These are phyloP conservation scores for Russula emetica DNA, from an alignment of 768 basidiomycete species.

Conservation along the genomic window DNA sequence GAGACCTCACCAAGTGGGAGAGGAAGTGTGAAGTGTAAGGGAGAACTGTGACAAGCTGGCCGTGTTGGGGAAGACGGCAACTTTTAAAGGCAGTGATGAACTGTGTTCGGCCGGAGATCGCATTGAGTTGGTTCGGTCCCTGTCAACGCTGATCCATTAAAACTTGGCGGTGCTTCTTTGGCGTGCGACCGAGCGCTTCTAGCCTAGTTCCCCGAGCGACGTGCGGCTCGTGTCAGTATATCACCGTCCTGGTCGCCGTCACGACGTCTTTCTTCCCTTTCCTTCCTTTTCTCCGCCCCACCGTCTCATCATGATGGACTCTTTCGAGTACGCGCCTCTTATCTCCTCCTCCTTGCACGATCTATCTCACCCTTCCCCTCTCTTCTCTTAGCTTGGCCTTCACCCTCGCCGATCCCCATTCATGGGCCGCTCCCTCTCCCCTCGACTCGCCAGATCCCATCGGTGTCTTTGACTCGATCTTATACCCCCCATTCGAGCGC, in stretches of 20 bases:
- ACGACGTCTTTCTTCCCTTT: conserved; percentile 18
- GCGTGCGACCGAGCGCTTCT: conserved; percentile 23
- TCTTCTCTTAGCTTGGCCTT: conserved; percentile 10
- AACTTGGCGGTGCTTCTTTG: conserved; percentile 19
- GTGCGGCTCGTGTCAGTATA: conserved; percentile 24
- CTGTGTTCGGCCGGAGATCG: conserved; percentile 15
- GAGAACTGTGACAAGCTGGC: neutral
- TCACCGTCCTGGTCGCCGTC: conserved; percentile 23
- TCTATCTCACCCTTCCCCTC: neutral
- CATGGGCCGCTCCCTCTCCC: conserved; percentile 20
- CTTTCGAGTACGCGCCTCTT: conserved; percentile 21
- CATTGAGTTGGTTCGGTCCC: conserved; percentile 24
- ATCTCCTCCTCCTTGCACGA: neutral
- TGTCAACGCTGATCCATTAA: conserved; percentile 28
- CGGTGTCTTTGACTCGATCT: conserved; percentile 17
- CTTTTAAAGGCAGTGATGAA: neutral
- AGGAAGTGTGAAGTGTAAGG: neutral
- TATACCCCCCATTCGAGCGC: conserved; percentile 27
- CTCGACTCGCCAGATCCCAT: conserved; percentile 19
- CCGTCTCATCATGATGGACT: conserved; percentile 18
- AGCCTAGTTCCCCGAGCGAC: conserved; percentile 23
- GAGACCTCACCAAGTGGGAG: neutral
- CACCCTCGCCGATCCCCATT: conserved; percentile 15
- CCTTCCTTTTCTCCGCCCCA: conserved; percentile 2
- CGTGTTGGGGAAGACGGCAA: neutral